Percentiles rank a stretch among this genome's conserved stretches.
phyloP scores from a whole-genome alignment of 208 protist species.

The Angomonas ambiguus region DNA sequence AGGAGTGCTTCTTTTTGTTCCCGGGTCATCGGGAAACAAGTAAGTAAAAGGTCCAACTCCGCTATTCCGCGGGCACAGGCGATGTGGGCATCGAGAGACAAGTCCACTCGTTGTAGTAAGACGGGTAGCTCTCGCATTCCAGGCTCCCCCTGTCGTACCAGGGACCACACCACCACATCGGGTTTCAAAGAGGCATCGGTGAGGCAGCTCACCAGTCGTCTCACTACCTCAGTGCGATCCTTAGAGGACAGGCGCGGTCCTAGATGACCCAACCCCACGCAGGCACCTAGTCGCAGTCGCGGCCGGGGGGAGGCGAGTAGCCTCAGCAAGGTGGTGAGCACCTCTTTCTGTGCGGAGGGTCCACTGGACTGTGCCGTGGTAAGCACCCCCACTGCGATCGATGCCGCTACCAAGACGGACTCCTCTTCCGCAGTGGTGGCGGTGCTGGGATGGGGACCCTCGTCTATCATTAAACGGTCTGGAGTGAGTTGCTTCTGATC shows the following conservation, averaged over 20 bases:
- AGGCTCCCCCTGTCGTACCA: conserved; percentile 36
- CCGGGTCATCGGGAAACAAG: conserved; percentile 15
- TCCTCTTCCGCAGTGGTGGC: conserved; percentile 17
- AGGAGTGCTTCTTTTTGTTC: conserved; percentile 18
- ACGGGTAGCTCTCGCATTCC: conserved; percentile 37
- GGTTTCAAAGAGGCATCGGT: conserved; percentile 17
- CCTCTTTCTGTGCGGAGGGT: background rate
- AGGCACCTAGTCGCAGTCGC: conserved; percentile 52
- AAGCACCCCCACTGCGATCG: conserved; percentile 38
- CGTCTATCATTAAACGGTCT: background rate
- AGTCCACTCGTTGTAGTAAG: conserved; percentile 12
- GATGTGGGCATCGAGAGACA: conserved; percentile 23
- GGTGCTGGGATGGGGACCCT: background rate
- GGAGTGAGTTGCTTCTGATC: background rate
- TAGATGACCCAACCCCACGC: conserved; percentile 47
- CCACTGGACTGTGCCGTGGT: conserved; percentile 11
- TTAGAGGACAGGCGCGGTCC: conserved; percentile 12
- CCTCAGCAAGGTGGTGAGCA: conserved; percentile 16
- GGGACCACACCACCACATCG: conserved; percentile 46
- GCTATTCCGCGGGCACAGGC: conserved; percentile 34
- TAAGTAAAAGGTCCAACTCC: conserved; percentile 23
- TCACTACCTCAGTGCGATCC: background rate
- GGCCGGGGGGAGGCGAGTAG: conserved; percentile 28
- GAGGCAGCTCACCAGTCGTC: conserved; percentile 10
- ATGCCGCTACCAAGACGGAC: conserved; percentile 37